Evolutionary conservation across 208 protist species (phyloP), one percentile per base, ranked within the genome.

Genomic region (Sergeia podlipaevii): DNA sequence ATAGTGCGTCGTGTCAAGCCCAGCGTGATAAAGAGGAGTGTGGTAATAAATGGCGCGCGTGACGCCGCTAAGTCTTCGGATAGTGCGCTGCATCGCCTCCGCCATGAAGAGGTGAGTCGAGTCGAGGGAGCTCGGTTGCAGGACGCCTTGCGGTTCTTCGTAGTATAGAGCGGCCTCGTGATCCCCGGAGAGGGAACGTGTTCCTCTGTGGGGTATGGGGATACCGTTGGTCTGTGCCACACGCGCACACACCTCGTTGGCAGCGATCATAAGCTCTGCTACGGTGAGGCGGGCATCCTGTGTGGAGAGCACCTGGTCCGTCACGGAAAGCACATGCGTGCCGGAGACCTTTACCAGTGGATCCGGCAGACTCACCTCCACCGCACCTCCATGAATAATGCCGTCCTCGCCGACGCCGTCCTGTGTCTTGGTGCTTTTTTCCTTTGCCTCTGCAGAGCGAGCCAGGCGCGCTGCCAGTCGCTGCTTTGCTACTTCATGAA

Each of bases 191-290:
- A 72, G 65, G 33, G 65, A 52, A 13, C 89, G 78, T 37, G 89
- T 95, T 30, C 84, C 89, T 15, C 89, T 78, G 58, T 71, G 91
- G 7, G 89, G 89, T 42, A 95, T 80, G 1, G 84, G 18, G 21
- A 95, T 23, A 37, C 75, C 64, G 36, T 92, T 62, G 13, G 70
- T 72, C 65, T 93, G 84, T 27, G 84, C 89, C 2, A 95, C 65
- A 21, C 89, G 81, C 23, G 89, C 92, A 65, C 89, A 95, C 2
- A 89, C 89, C 64, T 95, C 89, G 55, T 95, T 95, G 0, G 89
- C 89, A 11, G 89, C 89, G 26, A 95, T 95, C 89, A 95, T 95
- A 37, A 95, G 73, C 71, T 95, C 84, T 33, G 84, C 84, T 20
- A 95, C 89, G 8, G 83, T 77, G 8, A 93, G 60, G 24, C 85